A percentile compares a stretch with the other conserved stretches of the same genome.
These are phyloP conservation scores for Sarocladium kiliense DNA, from an alignment of 2,329 filamentous ascomycete species.

Conservation along the genomic window DNA sequence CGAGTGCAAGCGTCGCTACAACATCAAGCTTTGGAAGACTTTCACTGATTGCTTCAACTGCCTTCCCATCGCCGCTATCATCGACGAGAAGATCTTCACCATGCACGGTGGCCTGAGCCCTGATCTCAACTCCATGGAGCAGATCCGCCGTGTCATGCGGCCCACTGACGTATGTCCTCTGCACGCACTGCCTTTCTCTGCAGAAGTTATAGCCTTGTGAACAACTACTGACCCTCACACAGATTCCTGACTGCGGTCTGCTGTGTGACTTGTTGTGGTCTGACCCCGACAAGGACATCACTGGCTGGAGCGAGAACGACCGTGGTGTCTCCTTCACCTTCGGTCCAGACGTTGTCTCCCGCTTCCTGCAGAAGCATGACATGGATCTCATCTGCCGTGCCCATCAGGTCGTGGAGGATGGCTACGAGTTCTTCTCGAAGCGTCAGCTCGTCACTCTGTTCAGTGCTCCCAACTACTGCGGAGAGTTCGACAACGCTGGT, in stretches of 20 bases:
- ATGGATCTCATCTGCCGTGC: constrained; percentile 99
- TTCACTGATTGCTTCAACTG: constrained; percentile 99
- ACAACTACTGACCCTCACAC: constrained; percentile 16
- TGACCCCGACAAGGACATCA: constrained; percentile 98
- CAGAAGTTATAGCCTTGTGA: background rate
- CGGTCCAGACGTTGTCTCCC: constrained; percentile 91
- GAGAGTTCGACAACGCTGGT: constrained; percentile 98
- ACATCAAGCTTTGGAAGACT: constrained; percentile 99
- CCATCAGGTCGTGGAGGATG: constrained; percentile 97
- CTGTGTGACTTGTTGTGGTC: constrained; percentile 98
- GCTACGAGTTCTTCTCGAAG: constrained; percentile 99
- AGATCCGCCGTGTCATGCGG: constrained; percentile 97
- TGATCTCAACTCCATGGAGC: constrained; percentile 98
- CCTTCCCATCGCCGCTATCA: constrained; percentile 95
- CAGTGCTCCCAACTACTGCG: constrained; percentile 98
- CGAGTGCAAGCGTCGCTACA: constrained; percentile 98
- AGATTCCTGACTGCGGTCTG: constrained; percentile 97
- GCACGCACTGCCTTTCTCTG: constrained; percentile 20
- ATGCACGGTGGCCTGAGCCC: constrained; percentile 98
- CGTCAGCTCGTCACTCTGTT: constrained; percentile 95
- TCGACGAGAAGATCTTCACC: constrained; percentile 99
- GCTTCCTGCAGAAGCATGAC: constrained; percentile 98
- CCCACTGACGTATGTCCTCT: constrained; percentile 83
- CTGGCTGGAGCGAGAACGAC: constrained; percentile 98
- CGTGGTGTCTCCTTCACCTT: constrained; percentile 98